Evolutionary conservation across 495 filamentous ascomycete species (phyloP), one percentile per base, ranked within the genome.

Genomic region (Penicillium ucsense): DNA sequence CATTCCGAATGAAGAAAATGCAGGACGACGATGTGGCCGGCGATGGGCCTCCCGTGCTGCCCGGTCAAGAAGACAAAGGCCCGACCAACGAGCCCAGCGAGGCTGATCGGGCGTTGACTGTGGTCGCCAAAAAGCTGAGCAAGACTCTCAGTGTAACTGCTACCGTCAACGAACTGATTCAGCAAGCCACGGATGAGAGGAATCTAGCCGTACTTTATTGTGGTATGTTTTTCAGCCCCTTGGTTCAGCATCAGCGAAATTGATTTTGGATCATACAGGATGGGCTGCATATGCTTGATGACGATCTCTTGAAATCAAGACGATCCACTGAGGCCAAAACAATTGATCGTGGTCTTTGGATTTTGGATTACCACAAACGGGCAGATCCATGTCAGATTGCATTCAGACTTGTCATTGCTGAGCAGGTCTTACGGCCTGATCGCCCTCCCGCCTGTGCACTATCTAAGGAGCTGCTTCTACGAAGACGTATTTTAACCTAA

Each of bases 111-210:
- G 94, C 92, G 6, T 70, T 98, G 51, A 86, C 85, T 35, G 88
- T 97, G 11, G 94, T 98, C 27, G 80, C 84, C 49, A 96, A 94
- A 76, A 98, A 98, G 70, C 66, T 98, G 57, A 83, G 81, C 55
- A 94, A 94, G 72, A 91, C 85, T 37, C 64, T 98, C 56, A 97
- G 92, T 63, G 92, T 95, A 12, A 82, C 81, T 45, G 92, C 92
- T 10, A 95, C 89, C 36, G 92, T 98, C 30, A 97, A 95, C 57
- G 92, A 97, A 61, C 67, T 98, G 46, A 97, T 97, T 51, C 92
- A 96, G 62, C 85, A 91, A 67, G 91, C 94, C 27, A 88, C 82
- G 8, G 94, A 97, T 68, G 90, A 92, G 71, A 76, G 79, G 59
- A 96, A 98, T 63, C 63, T 98, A 56, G 94, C 94, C 4, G 79